Conservation (phyloP, 2,329 filamentous ascomycete species). For the Aspergillus pseudoviridinutans region DNA sequence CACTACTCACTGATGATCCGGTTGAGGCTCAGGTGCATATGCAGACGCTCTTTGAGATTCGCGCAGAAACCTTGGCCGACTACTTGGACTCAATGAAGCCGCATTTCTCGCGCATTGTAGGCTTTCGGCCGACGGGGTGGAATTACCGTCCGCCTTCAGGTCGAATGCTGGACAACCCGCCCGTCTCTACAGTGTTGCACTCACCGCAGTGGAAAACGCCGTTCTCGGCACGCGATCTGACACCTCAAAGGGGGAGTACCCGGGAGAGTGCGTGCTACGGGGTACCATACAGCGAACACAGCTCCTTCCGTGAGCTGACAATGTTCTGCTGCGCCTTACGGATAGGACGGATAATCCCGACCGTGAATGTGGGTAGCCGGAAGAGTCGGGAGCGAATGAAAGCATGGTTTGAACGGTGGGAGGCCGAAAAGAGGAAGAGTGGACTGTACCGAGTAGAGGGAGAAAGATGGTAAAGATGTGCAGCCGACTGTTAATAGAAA, state of each 20-base stretch:
- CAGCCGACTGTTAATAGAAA: not conserved
- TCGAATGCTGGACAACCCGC: slow-evolving; percentile 58
- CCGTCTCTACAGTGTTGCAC: slow-evolving; percentile 62
- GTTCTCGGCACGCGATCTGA: slow-evolving; percentile 68
- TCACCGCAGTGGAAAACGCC: slow-evolving; percentile 69
- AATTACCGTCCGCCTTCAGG: slow-evolving; percentile 73
- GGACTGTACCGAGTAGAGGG: slow-evolving; percentile 51
- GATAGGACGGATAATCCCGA: slow-evolving; percentile 88
- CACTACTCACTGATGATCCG: slow-evolving; percentile 74
- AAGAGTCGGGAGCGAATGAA: slow-evolving; percentile 65
- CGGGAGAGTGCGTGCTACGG: slow-evolving; percentile 82
- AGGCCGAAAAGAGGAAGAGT: slow-evolving; percentile 58
- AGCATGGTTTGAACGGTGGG: slow-evolving; percentile 62
- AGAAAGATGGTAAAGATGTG: slow-evolving; percentile 23
- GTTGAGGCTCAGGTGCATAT: slow-evolving; percentile 91
- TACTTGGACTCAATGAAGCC: slow-evolving; percentile 78
- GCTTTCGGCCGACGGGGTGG: slow-evolving; percentile 92
- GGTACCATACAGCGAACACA: slow-evolving; percentile 94
- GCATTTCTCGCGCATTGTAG: slow-evolving; percentile 80
- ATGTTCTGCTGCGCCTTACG: slow-evolving; percentile 86
- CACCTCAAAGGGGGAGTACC: slow-evolving; percentile 78
- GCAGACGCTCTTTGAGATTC: slow-evolving; percentile 92
- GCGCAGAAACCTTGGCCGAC: slow-evolving; percentile 81
- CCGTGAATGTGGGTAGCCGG: slow-evolving; percentile 74
- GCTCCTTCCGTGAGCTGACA: slow-evolving; percentile 87